A percentile compares a stretch with the other conserved stretches of the same genome.
phyloP scores from a whole-genome alignment of 805 yeast genomes.

The Yarrowia alimentaria region DNA sequence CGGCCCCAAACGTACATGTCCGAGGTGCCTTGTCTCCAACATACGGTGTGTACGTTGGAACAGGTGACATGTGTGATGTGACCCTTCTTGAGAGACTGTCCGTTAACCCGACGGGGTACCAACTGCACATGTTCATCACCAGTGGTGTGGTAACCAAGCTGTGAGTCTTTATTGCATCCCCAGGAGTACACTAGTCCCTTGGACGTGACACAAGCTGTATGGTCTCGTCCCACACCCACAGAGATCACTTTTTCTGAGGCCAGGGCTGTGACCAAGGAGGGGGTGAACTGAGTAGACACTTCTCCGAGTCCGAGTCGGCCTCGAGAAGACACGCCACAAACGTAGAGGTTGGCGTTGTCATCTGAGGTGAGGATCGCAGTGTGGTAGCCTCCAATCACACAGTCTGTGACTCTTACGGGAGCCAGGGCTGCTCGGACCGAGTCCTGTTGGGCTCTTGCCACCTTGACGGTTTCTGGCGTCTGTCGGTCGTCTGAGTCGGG shows the following conservation, averaged over 20 bases:
- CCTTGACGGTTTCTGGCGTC: slow-evolving; percentile 45
- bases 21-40: slow-evolving; percentile 44
- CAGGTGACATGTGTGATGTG: slow-evolving; percentile 38
- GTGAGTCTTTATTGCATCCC: slow-evolving; percentile 73
- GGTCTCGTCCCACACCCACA: slow-evolving; percentile 62
- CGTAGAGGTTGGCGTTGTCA: slow-evolving; percentile 47
- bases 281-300: slow-evolving; percentile 43
- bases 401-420: slow-evolving; percentile 44
- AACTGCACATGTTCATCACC: slow-evolving; percentile 35
- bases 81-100: slow-evolving; percentile 28
- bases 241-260: slow-evolving; percentile 38
- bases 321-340: slow-evolving; percentile 66
- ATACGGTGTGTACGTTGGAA: slow-evolving; percentile 69
- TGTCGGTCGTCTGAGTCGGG: slow-evolving; percentile 59
- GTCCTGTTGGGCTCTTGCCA: slow-evolving; percentile 36
- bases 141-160: slow-evolving; percentile 53
- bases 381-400: slow-evolving; percentile 64
- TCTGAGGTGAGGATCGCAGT: slow-evolving; percentile 58
- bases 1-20: slow-evolving; percentile 71
- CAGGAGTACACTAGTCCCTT: slow-evolving; percentile 63
- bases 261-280: slow-evolving; percentile 46
- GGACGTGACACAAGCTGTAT: slow-evolving; percentile 56
- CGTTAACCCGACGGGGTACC: slow-evolving; percentile 44
- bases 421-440: slow-evolving; percentile 15
- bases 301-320: slow-evolving; percentile 67